Evolutionary conservation across 495 filamentous ascomycete species (phyloP), one percentile per base, ranked within the genome.

Genomic region (Staphylotrichum tortipilum): DNA sequence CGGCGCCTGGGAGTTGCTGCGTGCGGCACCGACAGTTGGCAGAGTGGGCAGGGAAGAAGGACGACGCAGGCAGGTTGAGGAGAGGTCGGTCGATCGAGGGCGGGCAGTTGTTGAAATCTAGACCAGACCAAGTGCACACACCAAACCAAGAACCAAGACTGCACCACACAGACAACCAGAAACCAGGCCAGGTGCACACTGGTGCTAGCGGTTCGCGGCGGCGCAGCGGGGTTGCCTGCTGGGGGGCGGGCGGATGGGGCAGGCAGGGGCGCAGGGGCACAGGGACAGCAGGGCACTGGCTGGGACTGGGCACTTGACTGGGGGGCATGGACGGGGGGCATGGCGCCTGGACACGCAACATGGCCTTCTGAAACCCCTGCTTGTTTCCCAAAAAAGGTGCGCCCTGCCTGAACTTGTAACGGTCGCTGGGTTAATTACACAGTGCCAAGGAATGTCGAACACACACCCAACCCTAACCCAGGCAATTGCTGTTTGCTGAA

Each of bases 1-100:
- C 68, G 69, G 60, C 57, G 54, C 52, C 57, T n/a, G 63, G 21
- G 42, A 53, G 44, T 41, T 47, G 35, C 53, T 43, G 39, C 8
- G 47, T 41, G 45, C 44, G 49, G 45, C 50, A 52, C 53, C 56
- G 56, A 44, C 43, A 15, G 44, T 53, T 21, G 42, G 29, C 22
- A 30, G 15, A 43, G 38, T 48, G 47, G 39, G 6, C 17, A n/a
- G n/a, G n/a, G n/a, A n/a, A n/a, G n/a, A n/a, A n/a, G n/a, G 46
- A 31, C 47, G 19, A 26, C 30, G 21, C 39, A 38, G 24, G 35
- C 24, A 37, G 30, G 36, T 23, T 37, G 38, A 22, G n/a, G 22
- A 11, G 11, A 19, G 7, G 40, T 11, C 11, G 14, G 39, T 35
- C 18, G 28, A 14, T 38, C 4, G 42, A 14, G 8, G 15, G 38